Evolutionary conservation across 352 stramenopile species (phyloP).

Genomic region (Phytophthora aleatoria): DNA sequence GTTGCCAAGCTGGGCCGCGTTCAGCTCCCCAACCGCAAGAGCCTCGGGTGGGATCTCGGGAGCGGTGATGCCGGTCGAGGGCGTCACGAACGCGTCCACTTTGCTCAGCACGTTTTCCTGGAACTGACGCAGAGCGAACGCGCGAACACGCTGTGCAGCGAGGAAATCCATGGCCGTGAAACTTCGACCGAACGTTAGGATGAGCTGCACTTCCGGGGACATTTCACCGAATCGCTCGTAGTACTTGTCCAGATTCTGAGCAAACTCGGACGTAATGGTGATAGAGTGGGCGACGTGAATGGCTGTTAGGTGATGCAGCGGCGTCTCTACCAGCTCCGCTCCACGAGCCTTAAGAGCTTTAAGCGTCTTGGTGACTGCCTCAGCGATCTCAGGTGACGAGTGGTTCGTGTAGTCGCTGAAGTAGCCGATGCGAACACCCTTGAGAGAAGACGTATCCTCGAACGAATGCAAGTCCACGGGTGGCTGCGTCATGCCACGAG

Average conservation of each 20-base stretch:
- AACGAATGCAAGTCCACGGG: constrained; percentile 57
- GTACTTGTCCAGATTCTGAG: constrained; percentile 70
- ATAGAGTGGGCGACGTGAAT: constrained; percentile 84
- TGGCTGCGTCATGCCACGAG: constrained; percentile 56
- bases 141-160: constrained; percentile 81
- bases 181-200: constrained; percentile 69
- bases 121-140: constrained; percentile 81
- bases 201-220: constrained; percentile 75
- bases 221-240: constrained; percentile 60
- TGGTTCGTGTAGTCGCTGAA: constrained; percentile 82
- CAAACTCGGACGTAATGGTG: constrained; percentile 86
- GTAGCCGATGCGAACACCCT: constrained; percentile 77
- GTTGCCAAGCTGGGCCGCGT: constrained; percentile 52
- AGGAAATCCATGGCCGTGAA: constrained; percentile 83
- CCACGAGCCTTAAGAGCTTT: constrained; percentile 56
- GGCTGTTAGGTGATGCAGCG: constrained; percentile 72
- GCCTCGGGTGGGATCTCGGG: constrained; percentile 66
- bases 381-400: constrained; percentile 60
- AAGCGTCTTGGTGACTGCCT: constrained; percentile 50
- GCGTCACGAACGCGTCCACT: constrained; percentile 90
- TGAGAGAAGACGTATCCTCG: constrained; percentile 58
- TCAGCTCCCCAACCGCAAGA: constrained; percentile 54
- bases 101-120: constrained; percentile 78
- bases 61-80: constrained; percentile 77
- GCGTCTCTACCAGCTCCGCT: constrained; percentile 76